Evolutionary conservation across 257 asterid species (phyloP), one percentile per base, ranked within the genome.

Genomic region (Solanum clarkiae): DNA sequence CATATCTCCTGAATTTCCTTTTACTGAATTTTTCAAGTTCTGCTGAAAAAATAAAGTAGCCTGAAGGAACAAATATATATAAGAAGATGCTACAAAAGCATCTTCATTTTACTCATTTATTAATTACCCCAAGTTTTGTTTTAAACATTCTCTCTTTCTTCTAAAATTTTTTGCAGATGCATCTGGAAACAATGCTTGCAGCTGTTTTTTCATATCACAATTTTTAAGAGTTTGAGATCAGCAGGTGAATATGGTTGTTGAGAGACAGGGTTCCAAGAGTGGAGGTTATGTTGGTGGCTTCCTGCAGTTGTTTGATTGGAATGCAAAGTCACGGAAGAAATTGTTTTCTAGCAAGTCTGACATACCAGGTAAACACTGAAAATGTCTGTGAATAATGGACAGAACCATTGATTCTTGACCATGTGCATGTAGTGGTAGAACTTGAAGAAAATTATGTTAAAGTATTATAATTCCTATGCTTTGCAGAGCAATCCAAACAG

Each of bases 241-340:
- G 56, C 14, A 56, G 84, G 36, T 75, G 65, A 86, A 88, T 55
- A 93, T 93, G 97, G 97, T 97, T 55, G 90, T 88, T 17, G 99
- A 96, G 85, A 93, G 88, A 87, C 93, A 91, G 79, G 89, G 89
- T 85, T 89, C 94, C 29, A 95, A 86, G 87, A 90, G 91, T 56
- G 98, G 94, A 84, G 92, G 96, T 72, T 92, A 92, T 87, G 97
- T 93, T 70, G 97, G 98, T 79, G 97, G 98, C 29, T 90, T 96
- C 90, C 92, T 94, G 40, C 98, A 94, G 90, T 90, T 94, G 86
- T 96, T 96, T 80, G 98, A 94, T 88, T 96, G 99, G 99, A 94
- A 93, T 83, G 93, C 93, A 20, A 94, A 93, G 88, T 94, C 99
- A 56, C 92, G 95, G 26, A 96, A 94, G 91, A 96, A 96, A 86